phyloP scores from a whole-genome alignment of 176 grass and related monocot species.

The Neostapfia colusana region DNA sequence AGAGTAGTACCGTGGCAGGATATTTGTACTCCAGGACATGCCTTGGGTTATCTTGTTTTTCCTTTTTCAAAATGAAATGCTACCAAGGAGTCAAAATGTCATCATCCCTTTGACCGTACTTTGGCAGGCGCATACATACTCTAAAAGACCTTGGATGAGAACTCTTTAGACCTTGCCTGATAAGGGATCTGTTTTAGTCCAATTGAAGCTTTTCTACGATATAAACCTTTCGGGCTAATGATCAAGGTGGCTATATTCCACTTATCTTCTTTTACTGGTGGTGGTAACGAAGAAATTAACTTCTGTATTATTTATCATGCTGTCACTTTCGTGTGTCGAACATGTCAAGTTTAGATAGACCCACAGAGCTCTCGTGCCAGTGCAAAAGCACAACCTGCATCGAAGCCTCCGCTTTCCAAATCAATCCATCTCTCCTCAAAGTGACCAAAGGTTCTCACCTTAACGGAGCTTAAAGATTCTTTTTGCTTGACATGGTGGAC shows the following conservation, averaged over 20 bases:
- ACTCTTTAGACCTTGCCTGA: not conserved
- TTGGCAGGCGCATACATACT: not conserved
- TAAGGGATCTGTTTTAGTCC: not conserved
- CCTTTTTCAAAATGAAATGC: not conserved
- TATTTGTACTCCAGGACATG: constrained; percentile 2
- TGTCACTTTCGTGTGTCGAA: not conserved
- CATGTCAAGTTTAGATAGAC: not conserved
- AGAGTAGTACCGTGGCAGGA: not conserved
- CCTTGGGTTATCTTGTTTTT: not conserved
- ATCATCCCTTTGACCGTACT: not conserved
- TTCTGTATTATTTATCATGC: not conserved
- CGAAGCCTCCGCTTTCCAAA: not conserved
- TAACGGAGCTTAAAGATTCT: constrained; percentile 6
- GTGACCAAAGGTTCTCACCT: constrained; percentile 2
- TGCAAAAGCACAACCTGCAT: not conserved
- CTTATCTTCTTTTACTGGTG: not conserved
- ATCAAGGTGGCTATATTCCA: not conserved
- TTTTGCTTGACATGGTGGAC: constrained; percentile 24
- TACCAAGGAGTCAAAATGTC: not conserved
- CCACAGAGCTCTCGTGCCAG: not conserved
- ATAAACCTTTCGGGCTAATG: not conserved
- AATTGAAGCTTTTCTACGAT: constrained; percentile 5
- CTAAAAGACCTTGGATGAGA: not conserved
- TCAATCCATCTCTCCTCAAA: constrained; percentile 10
- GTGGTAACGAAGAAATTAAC: not conserved